Percentiles rank a stretch among this genome's conserved stretches.
These are phyloP conservation scores for Crithidia fasciculata DNA, from an alignment of 208 protist species.

Conservation along the genomic window DNA sequence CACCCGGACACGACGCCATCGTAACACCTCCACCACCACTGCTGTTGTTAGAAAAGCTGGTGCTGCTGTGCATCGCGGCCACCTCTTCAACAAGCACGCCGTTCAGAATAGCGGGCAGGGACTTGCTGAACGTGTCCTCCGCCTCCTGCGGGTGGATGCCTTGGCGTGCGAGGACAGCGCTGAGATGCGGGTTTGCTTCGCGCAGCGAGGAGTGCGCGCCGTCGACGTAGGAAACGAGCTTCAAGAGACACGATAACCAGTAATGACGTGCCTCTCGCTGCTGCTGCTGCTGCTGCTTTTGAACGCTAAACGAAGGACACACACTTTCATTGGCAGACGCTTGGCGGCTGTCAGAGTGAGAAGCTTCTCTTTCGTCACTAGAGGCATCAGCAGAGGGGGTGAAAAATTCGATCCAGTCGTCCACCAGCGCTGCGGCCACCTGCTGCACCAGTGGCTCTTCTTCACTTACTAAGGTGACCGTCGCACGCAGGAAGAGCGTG, in stretches of 20 bases:
- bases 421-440: slow-evolving; percentile 49
- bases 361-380: too few species aligned
- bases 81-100: slow-evolving; percentile 68
- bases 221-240: slow-evolving; percentile 63
- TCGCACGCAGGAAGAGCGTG: slow-evolving; percentile 26
- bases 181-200: slow-evolving; percentile 64
- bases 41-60: too few species aligned
- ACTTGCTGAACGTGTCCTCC: slow-evolving; percentile 34
- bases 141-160: slow-evolving; percentile 18
- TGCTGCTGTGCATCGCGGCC: slow-evolving; percentile 31
- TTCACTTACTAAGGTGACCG: slow-evolving; percentile 37
- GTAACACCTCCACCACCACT: too few species aligned
- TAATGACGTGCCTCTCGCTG: slow-evolving; percentile 40
- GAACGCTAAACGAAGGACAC: too few species aligned
- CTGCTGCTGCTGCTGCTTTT: slow-evolving; percentile 8
- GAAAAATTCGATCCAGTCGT: slow-evolving; percentile 40
- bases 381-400: neutral
- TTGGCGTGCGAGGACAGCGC: slow-evolving; percentile 46
- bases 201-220: slow-evolving; percentile 48
- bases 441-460: slow-evolving; percentile 63
- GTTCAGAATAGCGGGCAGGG: slow-evolving; percentile 66
- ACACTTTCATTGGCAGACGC: too few species aligned
- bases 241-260: slow-evolving; percentile 66
- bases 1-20: neutral
- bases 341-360: too few species aligned